Base-by-base conservation (phyloP, 2,329 filamentous ascomycete species). In the Nothomitra cinnamomea region DNA sequence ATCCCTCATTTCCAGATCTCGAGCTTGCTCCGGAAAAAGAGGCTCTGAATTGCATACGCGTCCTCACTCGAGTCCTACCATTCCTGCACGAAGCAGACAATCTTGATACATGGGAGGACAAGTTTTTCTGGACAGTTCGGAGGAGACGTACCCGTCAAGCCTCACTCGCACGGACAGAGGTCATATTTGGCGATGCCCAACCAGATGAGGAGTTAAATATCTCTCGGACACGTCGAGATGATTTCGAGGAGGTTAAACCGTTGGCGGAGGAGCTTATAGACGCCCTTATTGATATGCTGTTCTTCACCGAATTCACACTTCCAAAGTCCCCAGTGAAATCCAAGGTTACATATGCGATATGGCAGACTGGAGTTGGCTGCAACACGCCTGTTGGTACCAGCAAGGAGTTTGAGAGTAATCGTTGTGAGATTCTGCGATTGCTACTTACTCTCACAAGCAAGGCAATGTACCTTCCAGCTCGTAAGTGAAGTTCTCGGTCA, bases 321-420 rank as follows among this genome's bases (percentile, higher is more conserved):
- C 86, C 90, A 8, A 78, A 75, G 55, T 77, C 85, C 42, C 75
- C 79, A 53, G 53, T 10, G 13, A 87, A 84, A 63, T 77, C 78
- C 57, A 94, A 92, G 65, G 85, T 95, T 54, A 85, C 83, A 6
- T 95, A 92, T 68, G 84, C 87, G 53, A 96, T 98, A 64, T 98
- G 92, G 92, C 88, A 95, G 70, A 96, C 87, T 63, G 92, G 92
- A 49, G 90, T 98, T 28, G 92, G 92, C 13, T 96, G 90, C 72
- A 94, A 95, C 66, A 86, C 85, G 15, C 80, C 88, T 3, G 81
- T 94, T 60, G 83, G 83, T 8, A 90, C 88, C 2, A 95, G 83
- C 52, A 94, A 87, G 66, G 89, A 96, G 61, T 83, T 87, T 55
- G 92, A 98, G 70, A 94, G 77, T 69, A 95, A 95, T 67, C 80